Evolutionary conservation across 129 eudicot species (phyloP), one percentile per base, ranked within the genome.

Genomic region (Centaurea solstitialis): DNA sequence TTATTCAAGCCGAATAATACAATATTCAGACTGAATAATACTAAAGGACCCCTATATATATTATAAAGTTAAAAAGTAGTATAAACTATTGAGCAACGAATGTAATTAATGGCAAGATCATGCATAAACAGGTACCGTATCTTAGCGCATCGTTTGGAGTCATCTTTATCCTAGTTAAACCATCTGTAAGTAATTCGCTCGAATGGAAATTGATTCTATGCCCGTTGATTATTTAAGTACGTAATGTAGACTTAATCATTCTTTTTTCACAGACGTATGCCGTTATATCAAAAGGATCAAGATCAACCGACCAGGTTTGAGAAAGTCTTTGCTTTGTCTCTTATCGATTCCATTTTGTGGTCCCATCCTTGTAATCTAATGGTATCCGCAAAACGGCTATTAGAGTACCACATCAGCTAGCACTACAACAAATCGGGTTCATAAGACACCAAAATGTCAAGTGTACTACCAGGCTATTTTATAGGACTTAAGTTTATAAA

Each of bases 61-160:
- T n/a, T 50, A 7, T 50, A 15, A 50, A 50, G 62, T 50, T 50
- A 50, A 50, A 76, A 4, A 13, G 7, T 64, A 20, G 9, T 76
- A 7, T 38, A 64, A 62, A 38, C 59, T 12, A 66, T n/a, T 9
- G 38, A 37, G 38, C 18, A 59, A 71, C 6, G 3, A 50, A 50
- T 50, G 62, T 39, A 66, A 9, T 13, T 66, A 47, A 69, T 24
- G 45, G 40, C 76, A 57, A 74, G 24, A 50, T 45, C 28, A 3
- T 70, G 38, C 72, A 26, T 39, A 26, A 72, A 76, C 93, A 94
- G 98, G 98, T 94, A 28, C 99, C 99, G 0, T 94, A 94, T 76
- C 76, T 94, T 72, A 90, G 99, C 74, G 94, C 99, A 37, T 91
- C 97, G 22, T 94, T 94, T 80, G 97, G 99, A 72, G 94, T 94